Evolutionary conservation across 305 asterid species (phyloP).

Genomic region (Euphrasia arctica): DNA sequence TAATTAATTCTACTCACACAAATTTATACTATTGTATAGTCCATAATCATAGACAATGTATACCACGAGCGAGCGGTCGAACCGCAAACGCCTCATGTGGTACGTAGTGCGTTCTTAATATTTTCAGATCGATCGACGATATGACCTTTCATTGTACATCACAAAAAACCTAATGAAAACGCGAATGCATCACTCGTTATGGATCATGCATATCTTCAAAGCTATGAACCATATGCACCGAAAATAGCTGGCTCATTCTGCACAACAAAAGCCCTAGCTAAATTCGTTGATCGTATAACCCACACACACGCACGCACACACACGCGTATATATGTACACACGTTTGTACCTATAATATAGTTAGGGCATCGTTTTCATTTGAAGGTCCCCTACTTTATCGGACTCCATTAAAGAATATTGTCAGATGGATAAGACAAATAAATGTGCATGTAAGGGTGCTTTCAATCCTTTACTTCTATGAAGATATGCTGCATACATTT

Average conservation of each 20-base stretch:
- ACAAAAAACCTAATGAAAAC: not conserved
- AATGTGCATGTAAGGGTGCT: conserved; percentile 37
- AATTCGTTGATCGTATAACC: conserved; percentile 15
- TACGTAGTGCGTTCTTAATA: no score
- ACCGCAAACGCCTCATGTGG: no score
- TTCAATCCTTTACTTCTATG: conserved; percentile 28
- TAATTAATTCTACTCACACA: conserved; percentile 14
- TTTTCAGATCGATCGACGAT: no score
- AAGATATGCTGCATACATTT: conserved; percentile 19
- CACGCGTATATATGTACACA: not conserved
- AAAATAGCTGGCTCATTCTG: conserved; percentile 31
- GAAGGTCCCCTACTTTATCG: conserved; percentile 59
- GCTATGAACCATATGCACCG: conserved; percentile 23
- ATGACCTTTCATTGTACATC: no score
- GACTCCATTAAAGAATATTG: conserved; percentile 33
- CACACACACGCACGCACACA: not conserved
- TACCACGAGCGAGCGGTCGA: no score
- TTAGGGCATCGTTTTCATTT: conserved; percentile 30
- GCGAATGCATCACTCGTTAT: conserved; percentile 8
- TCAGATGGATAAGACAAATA: conserved; percentile 52
- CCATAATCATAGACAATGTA: not conserved
- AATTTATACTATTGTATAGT: not conserved
- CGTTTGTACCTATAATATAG: conserved; percentile 5
- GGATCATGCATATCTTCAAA: conserved; percentile 11
- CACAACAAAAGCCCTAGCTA: conserved; percentile 30